Conservation (phyloP, 2,329 filamentous ascomycete genomes). For the Cytospora leucostoma region DNA sequence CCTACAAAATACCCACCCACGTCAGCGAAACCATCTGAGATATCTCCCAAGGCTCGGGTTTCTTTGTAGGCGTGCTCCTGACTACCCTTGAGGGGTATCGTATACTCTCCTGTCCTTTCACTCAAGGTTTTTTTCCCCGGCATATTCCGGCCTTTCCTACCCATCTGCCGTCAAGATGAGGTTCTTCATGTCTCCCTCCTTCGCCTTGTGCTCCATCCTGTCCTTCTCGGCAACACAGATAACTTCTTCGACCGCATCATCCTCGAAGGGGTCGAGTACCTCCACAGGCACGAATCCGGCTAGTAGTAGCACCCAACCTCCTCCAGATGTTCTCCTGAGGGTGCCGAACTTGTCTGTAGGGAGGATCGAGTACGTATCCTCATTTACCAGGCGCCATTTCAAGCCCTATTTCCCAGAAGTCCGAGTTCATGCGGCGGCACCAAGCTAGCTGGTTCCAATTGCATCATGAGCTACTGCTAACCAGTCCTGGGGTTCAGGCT, state of each 20-base stretch:
- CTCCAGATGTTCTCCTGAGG: conserved; percentile 59
- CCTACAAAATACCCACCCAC: background rate
- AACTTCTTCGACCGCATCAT: conserved; percentile 33
- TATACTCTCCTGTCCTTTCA: background rate
- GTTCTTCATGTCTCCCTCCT: conserved; percentile 29
- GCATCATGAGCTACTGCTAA: background rate
- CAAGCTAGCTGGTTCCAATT: background rate
- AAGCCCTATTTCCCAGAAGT: background rate
- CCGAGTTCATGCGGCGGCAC: background rate
- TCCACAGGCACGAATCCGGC: conserved; percentile 30
- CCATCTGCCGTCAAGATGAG: conserved; percentile 27
- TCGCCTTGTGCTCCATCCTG: conserved; percentile 37
- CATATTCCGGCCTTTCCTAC: background rate
- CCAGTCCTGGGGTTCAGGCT: conserved; percentile 35
- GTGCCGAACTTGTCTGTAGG: conserved; percentile 61
- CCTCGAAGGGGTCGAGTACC: conserved; percentile 19
- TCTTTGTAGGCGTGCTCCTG: background rate
- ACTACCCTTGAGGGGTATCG: background rate
- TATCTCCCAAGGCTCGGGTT: conserved; percentile 9
- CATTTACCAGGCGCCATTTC: background rate
- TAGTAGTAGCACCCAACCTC: conserved; percentile 34
- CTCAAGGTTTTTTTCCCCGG: background rate
- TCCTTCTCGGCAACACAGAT: conserved; percentile 38
- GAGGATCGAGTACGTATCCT: conserved; percentile 49
- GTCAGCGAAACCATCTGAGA: background rate